Base-by-base conservation (phyloP, 2,329 filamentous ascomycete species). In the Arthrinium phaeospermum region DNA sequence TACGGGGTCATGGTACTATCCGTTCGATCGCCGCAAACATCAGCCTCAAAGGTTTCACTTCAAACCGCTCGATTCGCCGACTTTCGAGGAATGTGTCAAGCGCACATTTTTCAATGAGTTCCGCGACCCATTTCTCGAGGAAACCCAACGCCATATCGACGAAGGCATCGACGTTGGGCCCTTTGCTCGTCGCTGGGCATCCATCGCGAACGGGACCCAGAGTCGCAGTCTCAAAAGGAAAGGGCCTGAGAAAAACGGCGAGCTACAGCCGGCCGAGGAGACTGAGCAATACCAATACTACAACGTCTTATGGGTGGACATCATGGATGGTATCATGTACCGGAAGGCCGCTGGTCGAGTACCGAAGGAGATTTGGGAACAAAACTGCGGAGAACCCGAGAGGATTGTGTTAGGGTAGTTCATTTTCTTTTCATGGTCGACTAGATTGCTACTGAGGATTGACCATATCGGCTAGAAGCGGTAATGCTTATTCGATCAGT, bases 301-400 rank as follows among this genome's bases (percentile, higher is more conserved):
- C 37, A 61, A 70, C 27, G 37, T 70, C 19, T 41, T 70, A 13
- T 45, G 47, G 34, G 30, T 70, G 44, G 49, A 61, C 24, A 61
- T 34, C 19, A 61, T 12, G 16, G 27, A 70, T 16, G 49, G 37
- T 3, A 44, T 70, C 34, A 70, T 61, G 47, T 61, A 70, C 41
- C 57, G 69, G 22, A 70, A 61, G 41, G 49, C 69, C 24, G 69
- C 49, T 3, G 69, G 46, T 19, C 27, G 68, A 6, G 44, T 70
- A 0, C 41, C 68, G 1, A 57, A 70, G 37, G 19, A 61, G 5
- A 46, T 70, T 12, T 70, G 69, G 69, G 69, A 46, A 8, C 1
- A 30, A 12, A 67, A 67, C 6, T 8, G 30, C 16, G 61, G 57
- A 14, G 16, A 67, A 4, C 61, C 16, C 8, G 61, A 41, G 24